A percentile compares a stretch with the other conserved stretches of the same genome.
These are phyloP conservation scores for Gloeopeniophorella convolvens DNA, from an alignment of 768 basidiomycete genomes.

Conservation along the genomic window DNA sequence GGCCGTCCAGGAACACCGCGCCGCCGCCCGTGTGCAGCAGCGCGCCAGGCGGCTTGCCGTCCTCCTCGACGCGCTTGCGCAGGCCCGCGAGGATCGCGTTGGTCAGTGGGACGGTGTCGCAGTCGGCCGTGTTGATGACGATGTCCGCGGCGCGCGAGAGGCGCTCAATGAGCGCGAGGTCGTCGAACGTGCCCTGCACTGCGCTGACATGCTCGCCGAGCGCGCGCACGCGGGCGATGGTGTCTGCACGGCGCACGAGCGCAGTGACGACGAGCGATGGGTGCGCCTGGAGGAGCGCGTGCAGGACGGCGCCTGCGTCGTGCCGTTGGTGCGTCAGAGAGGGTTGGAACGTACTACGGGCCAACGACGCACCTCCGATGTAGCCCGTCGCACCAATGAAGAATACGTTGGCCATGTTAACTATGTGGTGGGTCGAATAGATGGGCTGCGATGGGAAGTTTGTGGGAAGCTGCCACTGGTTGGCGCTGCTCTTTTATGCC, in stretches of 20 bases:
- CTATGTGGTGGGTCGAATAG: no score
- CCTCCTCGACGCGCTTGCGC: slow-evolving; percentile 1
- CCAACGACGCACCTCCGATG: slow-evolving; percentile 10
- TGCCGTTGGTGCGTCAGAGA: not conserved
- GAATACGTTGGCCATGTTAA: slow-evolving; percentile 9
- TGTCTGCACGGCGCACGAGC: not conserved
- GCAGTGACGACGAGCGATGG: not conserved
- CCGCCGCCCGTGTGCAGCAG: slow-evolving; percentile 13
- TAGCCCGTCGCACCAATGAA: slow-evolving; percentile 13
- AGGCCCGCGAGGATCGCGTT: slow-evolving; percentile 4
- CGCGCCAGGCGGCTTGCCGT: not conserved
- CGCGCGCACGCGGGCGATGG: not conserved
- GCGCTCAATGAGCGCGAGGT: not conserved
- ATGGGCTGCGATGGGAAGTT: no score
- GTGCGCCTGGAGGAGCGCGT: not conserved
- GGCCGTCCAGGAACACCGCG: not conserved
- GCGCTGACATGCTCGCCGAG: no score
- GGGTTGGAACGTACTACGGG: no score
- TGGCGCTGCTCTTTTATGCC: no score
- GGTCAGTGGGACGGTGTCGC: not conserved
- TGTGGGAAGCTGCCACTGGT: no score
- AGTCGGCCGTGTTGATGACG: slow-evolving; percentile 6
- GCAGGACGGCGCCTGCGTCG: not conserved
- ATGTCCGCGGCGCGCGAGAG: slow-evolving; percentile 3
- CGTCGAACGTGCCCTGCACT: not conserved